Evolutionary conservation across 75 land plant genomes (phyloP).

Genomic region (Cunninghamia lanceolata): DNA sequence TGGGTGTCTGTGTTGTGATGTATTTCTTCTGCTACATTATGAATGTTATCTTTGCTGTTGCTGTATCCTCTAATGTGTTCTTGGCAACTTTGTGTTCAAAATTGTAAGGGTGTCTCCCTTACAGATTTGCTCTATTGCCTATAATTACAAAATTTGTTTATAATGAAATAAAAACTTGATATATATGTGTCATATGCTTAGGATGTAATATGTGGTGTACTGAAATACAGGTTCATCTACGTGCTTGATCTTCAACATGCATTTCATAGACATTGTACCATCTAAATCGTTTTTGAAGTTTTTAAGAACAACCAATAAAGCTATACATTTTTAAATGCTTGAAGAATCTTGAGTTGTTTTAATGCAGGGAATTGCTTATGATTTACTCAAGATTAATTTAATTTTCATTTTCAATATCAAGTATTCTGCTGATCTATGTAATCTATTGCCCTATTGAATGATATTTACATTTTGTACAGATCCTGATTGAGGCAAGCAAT

Average conservation of each 20-base stretch:
- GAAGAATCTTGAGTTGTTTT: not conserved
- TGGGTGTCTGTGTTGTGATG: no score
- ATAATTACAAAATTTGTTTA: no score
- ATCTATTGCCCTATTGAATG: not conserved
- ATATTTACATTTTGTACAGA: slow-evolving; percentile 34
- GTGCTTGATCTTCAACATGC: not conserved
- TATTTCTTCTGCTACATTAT: no score
- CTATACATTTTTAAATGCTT: not conserved
- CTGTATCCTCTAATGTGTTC: not conserved
- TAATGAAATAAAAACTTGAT: no score
- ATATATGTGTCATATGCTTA: not conserved
- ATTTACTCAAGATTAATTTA: not conserved
- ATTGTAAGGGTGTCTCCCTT: not conserved
- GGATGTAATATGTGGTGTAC: not conserved
- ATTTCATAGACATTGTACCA: not conserved
- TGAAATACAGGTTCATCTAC: not conserved
- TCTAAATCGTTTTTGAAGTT: not conserved
- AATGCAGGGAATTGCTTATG: not conserved
- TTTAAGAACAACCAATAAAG: not conserved
- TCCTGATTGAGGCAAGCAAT: slow-evolving; percentile 88
- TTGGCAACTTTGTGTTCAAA: not conserved
- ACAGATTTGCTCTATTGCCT: no score
- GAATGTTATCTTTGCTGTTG: no score
- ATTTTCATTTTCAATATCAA: not conserved
- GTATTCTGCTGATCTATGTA: not conserved